Evolutionary conservation across 1,139 yeast genomes (phyloP), one percentile per base, ranked within the genome.

Genomic region (Lodderomyces jiufengensis): DNA sequence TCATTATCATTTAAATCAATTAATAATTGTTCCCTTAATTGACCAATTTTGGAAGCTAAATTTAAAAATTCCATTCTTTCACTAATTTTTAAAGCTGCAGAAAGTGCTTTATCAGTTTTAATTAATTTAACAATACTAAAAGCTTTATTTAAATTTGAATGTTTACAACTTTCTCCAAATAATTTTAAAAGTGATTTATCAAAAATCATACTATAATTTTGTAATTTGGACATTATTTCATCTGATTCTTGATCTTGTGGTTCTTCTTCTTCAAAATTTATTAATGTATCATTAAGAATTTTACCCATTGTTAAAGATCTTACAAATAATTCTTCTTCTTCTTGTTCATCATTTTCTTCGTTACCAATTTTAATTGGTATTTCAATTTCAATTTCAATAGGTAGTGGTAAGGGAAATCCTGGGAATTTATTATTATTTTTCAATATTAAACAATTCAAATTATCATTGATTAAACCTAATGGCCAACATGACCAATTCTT

Each of bases 71-170:
- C 88, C 51, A 84, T 78, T 47, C 95, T 74, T 49, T 84, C 84
- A 1, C 95, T 86, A 40, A 92, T 84, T 59, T 84, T 84, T 16
- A 76, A 66, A 1, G 97, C 96, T 0, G 96, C 96, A 40, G 73
- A 74, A 44, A 90, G 63, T 5, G 95, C 95, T 47, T 83, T 79
- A 44, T 83, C 90, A 44, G 80, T 82, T 48, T 78, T 76, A 49
- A 92, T 68, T 52, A 84, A 76, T 47, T 70, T 73, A 4, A 80
- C 88, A 31, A 92, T 58, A 27, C 84, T 81, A 45, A 78, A 66
- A 0, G 95, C 94, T 55, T 82, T 81, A 38, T 73, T 73, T 29
- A 75, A 59, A 40, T 78, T 75, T 33, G 79, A 76, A 24, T 80
- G 83, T 30, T 79, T 71, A 57, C 97, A 88, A 1, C 94, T 79